Conservation (phyloP, 176 grass and related monocot genomes). For the Avena sativa region DNA sequence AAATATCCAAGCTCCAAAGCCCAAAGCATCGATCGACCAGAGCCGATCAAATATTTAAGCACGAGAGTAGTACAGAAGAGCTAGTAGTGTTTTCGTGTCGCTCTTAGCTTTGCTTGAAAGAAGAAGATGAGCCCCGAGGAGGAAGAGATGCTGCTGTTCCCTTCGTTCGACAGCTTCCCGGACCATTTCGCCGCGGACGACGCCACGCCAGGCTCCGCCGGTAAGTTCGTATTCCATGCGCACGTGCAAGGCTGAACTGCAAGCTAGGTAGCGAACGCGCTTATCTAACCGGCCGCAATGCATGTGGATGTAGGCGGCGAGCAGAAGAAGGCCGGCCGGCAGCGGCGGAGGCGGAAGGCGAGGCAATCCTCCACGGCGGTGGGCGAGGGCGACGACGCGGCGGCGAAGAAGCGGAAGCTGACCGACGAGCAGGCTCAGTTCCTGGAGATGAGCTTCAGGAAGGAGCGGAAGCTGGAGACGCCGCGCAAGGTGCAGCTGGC, state of each 20-base stretch:
- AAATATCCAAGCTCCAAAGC: constrained; percentile 34
- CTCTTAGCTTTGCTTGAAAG: background rate
- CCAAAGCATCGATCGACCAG: background rate
- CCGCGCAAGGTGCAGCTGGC: constrained; percentile 86
- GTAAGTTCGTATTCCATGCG: background rate
- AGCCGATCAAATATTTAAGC: constrained; percentile 34
- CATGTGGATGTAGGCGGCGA: constrained; percentile 37
- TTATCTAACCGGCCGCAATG: background rate
- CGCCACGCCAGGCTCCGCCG: constrained; percentile 31
- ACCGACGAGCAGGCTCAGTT: constrained; percentile 79
- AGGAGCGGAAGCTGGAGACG: constrained; percentile 88
- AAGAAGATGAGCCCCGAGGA: constrained; percentile 63
- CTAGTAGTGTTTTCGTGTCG: background rate
- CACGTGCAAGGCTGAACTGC: background rate
- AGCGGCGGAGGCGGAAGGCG: constrained; percentile 69
- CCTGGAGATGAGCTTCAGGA: constrained; percentile 78
- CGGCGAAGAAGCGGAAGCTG: constrained; percentile 77
- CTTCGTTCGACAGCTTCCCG: constrained; percentile 45
- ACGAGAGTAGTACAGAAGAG: background rate
- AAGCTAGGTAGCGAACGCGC: background rate
- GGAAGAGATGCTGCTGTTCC: constrained; percentile 63
- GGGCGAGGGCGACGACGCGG: constrained; percentile 25
- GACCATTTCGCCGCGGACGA: constrained; percentile 39
- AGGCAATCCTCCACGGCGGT: constrained; percentile 3
- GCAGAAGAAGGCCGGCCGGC: constrained; percentile 49